These are phyloP conservation scores for Pythium sp. DNA, from an alignment of 352 stramenopile species.

Conservation along the genomic window DNA sequence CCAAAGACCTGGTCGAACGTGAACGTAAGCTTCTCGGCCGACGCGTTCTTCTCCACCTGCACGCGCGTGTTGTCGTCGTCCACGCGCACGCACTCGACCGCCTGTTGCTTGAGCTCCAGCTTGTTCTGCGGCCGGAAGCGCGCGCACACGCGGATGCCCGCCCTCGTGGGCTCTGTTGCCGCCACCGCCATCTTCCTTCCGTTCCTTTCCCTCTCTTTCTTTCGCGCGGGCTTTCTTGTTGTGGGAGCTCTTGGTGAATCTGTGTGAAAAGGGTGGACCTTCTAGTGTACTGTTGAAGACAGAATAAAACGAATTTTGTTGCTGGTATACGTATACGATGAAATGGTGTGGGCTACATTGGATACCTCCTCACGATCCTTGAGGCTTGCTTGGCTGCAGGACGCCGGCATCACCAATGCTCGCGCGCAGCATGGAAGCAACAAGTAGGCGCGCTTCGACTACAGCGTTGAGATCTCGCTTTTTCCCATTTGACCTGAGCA, in stretches of 20 bases:
- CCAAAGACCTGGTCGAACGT: conserved; percentile 75
- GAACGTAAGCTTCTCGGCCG: conserved; percentile 46
- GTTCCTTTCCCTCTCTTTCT: not conserved
- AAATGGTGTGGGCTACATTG: not conserved
- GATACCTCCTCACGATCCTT: not conserved
- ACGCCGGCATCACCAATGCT: too few relatives aligned
- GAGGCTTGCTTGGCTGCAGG: too few relatives aligned
- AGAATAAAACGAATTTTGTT: not conserved
- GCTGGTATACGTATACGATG: not conserved
- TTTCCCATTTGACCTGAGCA: too few relatives aligned
- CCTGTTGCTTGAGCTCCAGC: conserved; percentile 66
- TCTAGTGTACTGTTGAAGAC: not conserved
- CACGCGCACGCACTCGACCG: conserved; percentile 52
- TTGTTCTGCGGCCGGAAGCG: conserved; percentile 79
- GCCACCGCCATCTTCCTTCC: not conserved
- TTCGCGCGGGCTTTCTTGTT: not conserved
- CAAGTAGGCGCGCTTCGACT: too few relatives aligned
- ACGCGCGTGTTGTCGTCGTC: conserved; percentile 49
- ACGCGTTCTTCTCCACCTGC: conserved; percentile 13
- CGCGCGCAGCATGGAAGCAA: too few relatives aligned
- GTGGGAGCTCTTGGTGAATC: not conserved
- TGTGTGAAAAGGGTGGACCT: not conserved
- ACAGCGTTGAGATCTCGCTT: too few relatives aligned
- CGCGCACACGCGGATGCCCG: conserved; percentile 67
- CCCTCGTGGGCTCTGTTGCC: conserved; percentile 5